Evolutionary conservation across 192 early-diverging fungal genomes (phyloP), one percentile per base, ranked within the genome.

Genomic region (Entomortierella chlamydospora): DNA sequence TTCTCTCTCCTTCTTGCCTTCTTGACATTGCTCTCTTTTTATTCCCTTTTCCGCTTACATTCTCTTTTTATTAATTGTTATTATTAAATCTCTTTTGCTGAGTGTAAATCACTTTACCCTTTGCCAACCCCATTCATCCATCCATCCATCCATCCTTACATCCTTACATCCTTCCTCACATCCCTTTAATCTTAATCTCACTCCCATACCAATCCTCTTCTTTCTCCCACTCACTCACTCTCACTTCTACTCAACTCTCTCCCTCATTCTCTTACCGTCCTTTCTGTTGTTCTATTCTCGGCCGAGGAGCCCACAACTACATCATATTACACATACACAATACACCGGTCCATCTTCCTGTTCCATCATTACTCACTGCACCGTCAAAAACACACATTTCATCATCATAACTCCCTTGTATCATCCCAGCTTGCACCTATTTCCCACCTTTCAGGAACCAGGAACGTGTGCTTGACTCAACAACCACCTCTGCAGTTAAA

Each of bases 391-490:
- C 34, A 7, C 34, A 37, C 34, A n/a, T n/a, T 37, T 10, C 34
- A 37, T 37, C 34, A 20, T 43, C 37, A 6, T n/a, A 30, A 50
- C 34, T 52, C 26, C n/a, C n/a, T n/a, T n/a, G n/a, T n/a, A n/a
- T n/a, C 61, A 20, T 22, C 62, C n/a, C 53, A n/a, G 9, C n/a
- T 11, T 29, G 28, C n/a, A n/a, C 17, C n/a, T 33, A 39, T 53
- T 25, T 37, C 18, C 18, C 11, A n/a, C n/a, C n/a, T 41, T 45
- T 66, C 64, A 56, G 53, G 51, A 66, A 34, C 64, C 53, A 66
- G 29, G 64, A 41, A 66, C 53, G 62, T 20, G 51, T 64, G 22
- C 37, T 53, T 56, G 53, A 54, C 2, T 20, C 15, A 11, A 20
- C 31, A 37, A 20, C 51, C 34, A 39, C 25, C 5, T 25, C 12